Evolutionary conservation across 176 grass and related monocot species (phyloP), one percentile per base, ranked within the genome.

Genomic region (Elaeis guineensis): DNA sequence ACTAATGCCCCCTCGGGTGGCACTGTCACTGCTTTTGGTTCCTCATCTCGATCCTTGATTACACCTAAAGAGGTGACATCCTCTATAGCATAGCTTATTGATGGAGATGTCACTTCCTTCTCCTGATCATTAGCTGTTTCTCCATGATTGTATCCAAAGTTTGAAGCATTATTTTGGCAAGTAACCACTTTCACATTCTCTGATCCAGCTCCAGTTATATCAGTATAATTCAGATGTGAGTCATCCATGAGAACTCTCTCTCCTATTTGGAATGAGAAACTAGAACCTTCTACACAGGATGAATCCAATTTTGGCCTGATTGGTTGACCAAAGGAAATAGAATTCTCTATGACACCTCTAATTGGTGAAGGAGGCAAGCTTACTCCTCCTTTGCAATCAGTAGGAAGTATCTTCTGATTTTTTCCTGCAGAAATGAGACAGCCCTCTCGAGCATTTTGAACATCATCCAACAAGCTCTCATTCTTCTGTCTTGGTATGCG

Each of bases 1-100:
- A 79, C 53, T 49, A 82, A 69, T 30, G 67, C 49, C 39, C n/a
- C 62, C 52, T 64, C 60, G 12, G 26, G 80, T 20, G 59, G 66
- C 21, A 25, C 3, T 49, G 58, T 63, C 16, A 23, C 1, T 26
- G 28, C 12, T 58, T 72, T 80, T 32, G 70, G 59, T 19, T 54
- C 78, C 69, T 81, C 61, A 8, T 49, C n/a, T 20, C 57, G 73
- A 51, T 60, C 25, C 25, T 62, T 19, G 61, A 70, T 55, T 72
- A 67, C 58, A 74, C 7, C 51, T 72, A 70, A 66, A 50, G 35
- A 44, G 32, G 55, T 70, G 21, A 69, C 52, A 48, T 16, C 39
- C 64, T 52, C 44, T 62, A 17, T 50, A 51, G 25, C 61, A 48
- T 52, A 16, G 44, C 57, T 0, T 24, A 35, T 58, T 70, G 55